Percentiles rank a stretch among this genome's conserved stretches.
These are phyloP conservation scores for Westerdykella ornata DNA, from an alignment of 2,329 filamentous ascomycete genomes.

Conservation along the genomic window DNA sequence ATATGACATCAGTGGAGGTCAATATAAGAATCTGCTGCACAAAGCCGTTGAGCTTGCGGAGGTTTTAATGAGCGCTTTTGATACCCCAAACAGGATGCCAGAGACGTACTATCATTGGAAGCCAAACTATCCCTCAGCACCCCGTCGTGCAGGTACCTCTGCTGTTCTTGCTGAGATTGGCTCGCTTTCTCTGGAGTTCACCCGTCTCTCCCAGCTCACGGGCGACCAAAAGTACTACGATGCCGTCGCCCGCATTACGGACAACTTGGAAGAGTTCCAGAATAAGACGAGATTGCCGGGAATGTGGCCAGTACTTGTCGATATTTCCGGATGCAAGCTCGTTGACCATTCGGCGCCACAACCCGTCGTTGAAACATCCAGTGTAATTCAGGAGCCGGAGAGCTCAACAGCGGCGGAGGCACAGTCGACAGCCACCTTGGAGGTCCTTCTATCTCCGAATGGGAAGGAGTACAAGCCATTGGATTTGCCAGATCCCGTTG, in stretches of 20 bases:
- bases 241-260: slow-evolving; percentile 42
- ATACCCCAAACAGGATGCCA: slow-evolving; percentile 63
- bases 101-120: slow-evolving; percentile 53
- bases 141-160: neutral
- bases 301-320: slow-evolving; percentile 45
- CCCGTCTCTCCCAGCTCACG: slow-evolving; percentile 43
- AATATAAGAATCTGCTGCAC: slow-evolving; percentile 47
- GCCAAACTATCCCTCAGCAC: slow-evolving; percentile 20
- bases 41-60: slow-evolving; percentile 60
- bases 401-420: slow-evolving; percentile 1
- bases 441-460: slow-evolving; percentile 15
- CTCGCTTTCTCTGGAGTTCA: slow-evolving; percentile 46
- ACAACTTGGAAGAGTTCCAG: slow-evolving; percentile 40
- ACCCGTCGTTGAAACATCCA: neutral
- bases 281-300: slow-evolving; percentile 42
- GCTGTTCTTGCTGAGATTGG: slow-evolving; percentile 43
- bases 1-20: slow-evolving; percentile 52
- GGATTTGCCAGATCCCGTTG: slow-evolving; percentile 24
- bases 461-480: slow-evolving; percentile 32
- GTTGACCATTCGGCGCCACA: slow-evolving; percentile 7
- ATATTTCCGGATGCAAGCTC: slow-evolving; percentile 37
- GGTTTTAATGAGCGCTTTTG: slow-evolving; percentile 59
- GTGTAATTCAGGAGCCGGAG: too few species aligned
- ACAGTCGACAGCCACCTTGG: slow-evolving; percentile 1
- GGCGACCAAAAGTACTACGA: slow-evolving; percentile 45